Conservation (phyloP, 768 basidiomycete species). For the Boletales sp. region DNA sequence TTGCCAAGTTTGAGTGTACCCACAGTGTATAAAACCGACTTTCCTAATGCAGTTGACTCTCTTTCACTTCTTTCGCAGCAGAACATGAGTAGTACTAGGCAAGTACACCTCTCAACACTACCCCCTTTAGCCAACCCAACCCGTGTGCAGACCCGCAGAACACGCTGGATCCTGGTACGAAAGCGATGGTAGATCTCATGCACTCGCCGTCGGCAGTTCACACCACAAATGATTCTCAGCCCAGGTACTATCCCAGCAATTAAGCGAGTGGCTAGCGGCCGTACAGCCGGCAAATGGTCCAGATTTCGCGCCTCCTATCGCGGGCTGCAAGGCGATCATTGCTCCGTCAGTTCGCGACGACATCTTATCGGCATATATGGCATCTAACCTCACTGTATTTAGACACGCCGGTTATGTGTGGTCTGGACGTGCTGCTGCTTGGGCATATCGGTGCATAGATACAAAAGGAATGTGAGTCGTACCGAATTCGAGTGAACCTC, state of each 20-base stretch:
- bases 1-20: background rate
- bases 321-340: slow-evolving; percentile 81
- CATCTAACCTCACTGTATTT: slow-evolving; percentile 11
- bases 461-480: slow-evolving; percentile 68
- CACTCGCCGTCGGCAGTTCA: slow-evolving; percentile 12
- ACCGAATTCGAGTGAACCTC: background rate
- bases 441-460: slow-evolving; percentile 92
- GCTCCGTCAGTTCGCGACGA: slow-evolving; percentile 68
- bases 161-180: slow-evolving; percentile 95
- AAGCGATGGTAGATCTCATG: slow-evolving; percentile 47
- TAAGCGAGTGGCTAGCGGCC: slow-evolving; percentile 58
- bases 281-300: slow-evolving; percentile 47
- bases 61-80: slow-evolving; percentile 13
- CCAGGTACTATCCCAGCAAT: slow-evolving; percentile 53
- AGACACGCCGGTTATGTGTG: slow-evolving; percentile 97
- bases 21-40: background rate
- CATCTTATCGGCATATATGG: background rate
- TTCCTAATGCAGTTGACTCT: slow-evolving; percentile 27
- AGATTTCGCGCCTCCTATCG: slow-evolving; percentile 62
- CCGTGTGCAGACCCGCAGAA: slow-evolving; percentile 50
- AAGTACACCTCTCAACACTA: slow-evolving; percentile 1
- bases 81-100: slow-evolving; percentile 29
- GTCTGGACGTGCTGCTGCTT: slow-evolving; percentile 91
- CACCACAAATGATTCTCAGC: slow-evolving; percentile 37
- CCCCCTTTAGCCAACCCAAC: background rate